Percentiles rank a stretch among this genome's conserved stretches.
Evolutionary conservation across 306 rosid species (phyloP).

Genomic region (Betula pendula): DNA sequence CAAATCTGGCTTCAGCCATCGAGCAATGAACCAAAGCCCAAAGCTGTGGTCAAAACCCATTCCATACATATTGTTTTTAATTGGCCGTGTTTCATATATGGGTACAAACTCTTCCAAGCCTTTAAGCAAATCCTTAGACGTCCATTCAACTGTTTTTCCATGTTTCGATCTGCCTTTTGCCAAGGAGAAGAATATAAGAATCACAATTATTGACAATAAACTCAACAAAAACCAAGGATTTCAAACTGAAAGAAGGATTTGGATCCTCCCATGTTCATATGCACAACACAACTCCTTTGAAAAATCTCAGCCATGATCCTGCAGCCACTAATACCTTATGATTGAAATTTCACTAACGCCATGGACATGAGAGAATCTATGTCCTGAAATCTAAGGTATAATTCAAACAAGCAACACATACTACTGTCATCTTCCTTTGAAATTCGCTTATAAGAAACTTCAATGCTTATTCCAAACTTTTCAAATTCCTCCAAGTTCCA

Average conservation of each 20-base stretch:
- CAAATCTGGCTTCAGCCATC: conserved; percentile 88
- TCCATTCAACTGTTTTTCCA: conserved; percentile 92
- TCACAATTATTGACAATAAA: conserved; percentile 31
- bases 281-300: background rate
- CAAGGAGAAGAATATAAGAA: conserved; percentile 77
- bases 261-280: background rate
- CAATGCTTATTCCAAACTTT: background rate
- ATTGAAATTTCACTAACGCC: background rate
- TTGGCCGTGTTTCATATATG: conserved; percentile 87
- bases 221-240: conserved; percentile 9
- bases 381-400: background rate
- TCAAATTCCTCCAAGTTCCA: background rate
- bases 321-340: background rate
- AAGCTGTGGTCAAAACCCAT: conserved; percentile 99
- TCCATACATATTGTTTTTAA: conserved; percentile 81
- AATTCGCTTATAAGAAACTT: background rate
- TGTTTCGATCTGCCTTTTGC: conserved; percentile 99
- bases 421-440: background rate
- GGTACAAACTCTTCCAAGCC: conserved; percentile 89
- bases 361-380: background rate
- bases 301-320: background rate
- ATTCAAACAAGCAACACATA: background rate
- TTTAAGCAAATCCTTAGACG: conserved; percentile 83
- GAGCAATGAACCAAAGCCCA: conserved; percentile 96
- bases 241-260: conserved; percentile 16